Conservation (phyloP, 805 yeast genomes). For the Kluyveromyces siamensis region DNA sequence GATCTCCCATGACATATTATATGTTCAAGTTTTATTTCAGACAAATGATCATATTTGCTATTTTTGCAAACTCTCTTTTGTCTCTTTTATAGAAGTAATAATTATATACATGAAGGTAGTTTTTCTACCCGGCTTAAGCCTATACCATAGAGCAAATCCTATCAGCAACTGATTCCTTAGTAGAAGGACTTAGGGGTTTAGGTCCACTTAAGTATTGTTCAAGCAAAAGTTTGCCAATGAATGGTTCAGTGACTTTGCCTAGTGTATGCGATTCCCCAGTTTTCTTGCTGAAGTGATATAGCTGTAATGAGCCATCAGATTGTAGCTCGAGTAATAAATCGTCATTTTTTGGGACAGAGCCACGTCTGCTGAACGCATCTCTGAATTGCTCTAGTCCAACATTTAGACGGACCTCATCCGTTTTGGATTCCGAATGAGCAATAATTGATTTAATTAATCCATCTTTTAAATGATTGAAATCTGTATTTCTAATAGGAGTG, state of each 20-base stretch:
- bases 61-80: too few species aligned
- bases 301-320: conserved; percentile 37
- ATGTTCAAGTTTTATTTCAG: too few species aligned
- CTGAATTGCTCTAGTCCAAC: conserved; percentile 63
- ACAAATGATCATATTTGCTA: too few species aligned
- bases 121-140: not conserved
- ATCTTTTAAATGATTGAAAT: conserved; percentile 80
- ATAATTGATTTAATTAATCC: conserved; percentile 77
- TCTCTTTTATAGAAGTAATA: not conserved
- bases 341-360: conserved; percentile 70
- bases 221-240: conserved; percentile 58
- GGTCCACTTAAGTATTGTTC: conserved; percentile 66
- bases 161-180: conserved; percentile 18
- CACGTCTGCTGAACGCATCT: conserved; percentile 50
- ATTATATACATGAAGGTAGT: not conserved
- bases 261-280: conserved; percentile 31
- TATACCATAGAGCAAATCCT: conserved; percentile 14
- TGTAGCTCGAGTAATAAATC: conserved; percentile 50
- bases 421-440: conserved; percentile 54
- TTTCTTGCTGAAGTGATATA: conserved; percentile 36
- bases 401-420: conserved; percentile 37
- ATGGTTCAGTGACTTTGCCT: conserved; percentile 56
- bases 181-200: conserved; percentile 22
- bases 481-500: conserved; percentile 84
- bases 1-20: not conserved